phyloP scores from a whole-genome alignment of 2,329 filamentous ascomycete species.

The Metarhizium album region DNA sequence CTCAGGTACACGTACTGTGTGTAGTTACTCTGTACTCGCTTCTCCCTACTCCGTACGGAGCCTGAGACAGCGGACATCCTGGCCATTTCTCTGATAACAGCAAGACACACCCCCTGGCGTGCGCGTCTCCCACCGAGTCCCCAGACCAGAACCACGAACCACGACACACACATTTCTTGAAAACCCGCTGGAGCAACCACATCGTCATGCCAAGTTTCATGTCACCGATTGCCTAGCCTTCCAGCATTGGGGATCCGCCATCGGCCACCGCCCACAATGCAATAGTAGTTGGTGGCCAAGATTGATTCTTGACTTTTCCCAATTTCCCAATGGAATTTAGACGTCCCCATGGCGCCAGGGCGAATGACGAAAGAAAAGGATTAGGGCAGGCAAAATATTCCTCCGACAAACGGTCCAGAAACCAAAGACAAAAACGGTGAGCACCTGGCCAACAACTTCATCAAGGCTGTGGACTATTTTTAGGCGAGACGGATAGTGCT shows the following conservation, averaged over 20 bases:
- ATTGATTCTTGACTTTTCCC: not conserved
- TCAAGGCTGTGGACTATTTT: not conserved
- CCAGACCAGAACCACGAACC: not conserved
- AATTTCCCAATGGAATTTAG: slow-evolving; percentile 6
- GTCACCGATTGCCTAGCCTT: too few relatives aligned
- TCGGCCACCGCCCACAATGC: not conserved
- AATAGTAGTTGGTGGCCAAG: not conserved
- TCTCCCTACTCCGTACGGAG: not conserved
- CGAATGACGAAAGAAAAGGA: slow-evolving; percentile 1
- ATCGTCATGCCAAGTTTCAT: too few relatives aligned
- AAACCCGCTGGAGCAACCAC: not conserved
- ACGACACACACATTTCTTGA: not conserved
- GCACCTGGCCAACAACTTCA: not conserved
- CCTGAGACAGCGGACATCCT: not conserved
- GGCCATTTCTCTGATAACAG: slow-evolving; percentile 3
- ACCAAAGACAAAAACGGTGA: not conserved
- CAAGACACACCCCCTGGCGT: not conserved
- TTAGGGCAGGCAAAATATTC: not conserved
- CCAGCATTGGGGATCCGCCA: too few relatives aligned
- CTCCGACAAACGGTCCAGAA: slow-evolving; percentile 3
- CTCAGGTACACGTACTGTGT: not conserved
- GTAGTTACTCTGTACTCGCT: too few relatives aligned
- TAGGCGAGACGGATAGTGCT: not conserved
- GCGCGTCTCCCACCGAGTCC: not conserved
- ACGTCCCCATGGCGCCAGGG: not conserved